Percentiles rank a stretch among this genome's conserved stretches.
Conservation (phyloP, 2,329 filamentous ascomycete species). For the Penicillium sclerotigenum region DNA sequence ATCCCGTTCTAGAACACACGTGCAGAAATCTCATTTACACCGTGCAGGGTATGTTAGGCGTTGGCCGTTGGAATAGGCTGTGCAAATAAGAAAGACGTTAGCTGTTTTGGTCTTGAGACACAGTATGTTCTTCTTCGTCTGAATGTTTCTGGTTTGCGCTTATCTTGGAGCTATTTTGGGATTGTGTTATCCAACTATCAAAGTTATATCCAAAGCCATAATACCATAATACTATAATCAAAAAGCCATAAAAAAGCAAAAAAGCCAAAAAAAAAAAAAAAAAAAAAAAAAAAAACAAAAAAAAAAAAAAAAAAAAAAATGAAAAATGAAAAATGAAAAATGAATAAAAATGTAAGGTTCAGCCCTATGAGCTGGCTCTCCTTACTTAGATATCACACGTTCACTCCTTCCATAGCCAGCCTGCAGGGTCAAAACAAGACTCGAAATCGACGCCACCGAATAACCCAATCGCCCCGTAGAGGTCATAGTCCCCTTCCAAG, state of each 20-base stretch:
- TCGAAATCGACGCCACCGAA: slow-evolving; percentile 63
- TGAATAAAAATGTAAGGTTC: too few species aligned
- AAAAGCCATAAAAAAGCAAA: background rate
- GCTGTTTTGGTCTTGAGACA: background rate
- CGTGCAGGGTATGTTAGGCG: slow-evolving; percentile 11
- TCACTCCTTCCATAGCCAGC: slow-evolving; percentile 45
- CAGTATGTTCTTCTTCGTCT: background rate
- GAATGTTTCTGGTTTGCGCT: background rate
- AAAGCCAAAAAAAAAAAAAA: background rate
- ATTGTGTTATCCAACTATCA: background rate
- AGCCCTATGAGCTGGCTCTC: slow-evolving; percentile 9
- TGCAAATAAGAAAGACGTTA: background rate
- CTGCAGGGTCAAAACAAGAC: slow-evolving; percentile 48
- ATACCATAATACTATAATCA: too few species aligned
- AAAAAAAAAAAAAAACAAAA: background rate
- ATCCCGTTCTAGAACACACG: slow-evolving; percentile 23
- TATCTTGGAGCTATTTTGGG: background rate
- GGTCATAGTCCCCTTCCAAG: slow-evolving; percentile 65
- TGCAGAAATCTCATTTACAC: slow-evolving; percentile 5
- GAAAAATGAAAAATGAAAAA: too few species aligned
- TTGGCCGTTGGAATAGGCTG: slow-evolving; percentile 11
- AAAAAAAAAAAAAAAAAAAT: background rate
- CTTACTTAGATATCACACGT: slow-evolving; percentile 1
- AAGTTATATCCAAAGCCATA: too few species aligned
- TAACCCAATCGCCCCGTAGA: slow-evolving; percentile 59